Conservation (phyloP, 23 red algal species). For the Chondrus crispus region DNA sequence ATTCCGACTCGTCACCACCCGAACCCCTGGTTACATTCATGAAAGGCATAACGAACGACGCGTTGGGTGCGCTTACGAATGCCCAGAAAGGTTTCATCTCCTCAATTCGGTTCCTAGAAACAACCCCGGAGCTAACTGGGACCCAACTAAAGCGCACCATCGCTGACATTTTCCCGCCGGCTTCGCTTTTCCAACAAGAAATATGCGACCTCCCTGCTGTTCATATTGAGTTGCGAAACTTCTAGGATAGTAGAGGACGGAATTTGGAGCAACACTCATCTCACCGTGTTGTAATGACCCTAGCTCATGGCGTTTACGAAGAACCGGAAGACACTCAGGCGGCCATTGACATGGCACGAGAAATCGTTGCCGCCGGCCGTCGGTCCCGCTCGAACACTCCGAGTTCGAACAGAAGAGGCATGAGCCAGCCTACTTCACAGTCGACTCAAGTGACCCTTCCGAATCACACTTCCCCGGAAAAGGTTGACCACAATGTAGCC, state of each 20-base stretch:
- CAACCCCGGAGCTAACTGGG: background rate
- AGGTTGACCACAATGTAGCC: too few species aligned
- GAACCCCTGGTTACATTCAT: too few species aligned
- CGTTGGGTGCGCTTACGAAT: too few species aligned
- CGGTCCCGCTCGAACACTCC: too few species aligned
- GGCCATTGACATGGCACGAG: background rate
- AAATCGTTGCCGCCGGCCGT: background rate
- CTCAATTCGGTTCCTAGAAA: background rate
- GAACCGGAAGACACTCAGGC: background rate
- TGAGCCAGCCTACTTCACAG: too few species aligned
- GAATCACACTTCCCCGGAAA: too few species aligned
- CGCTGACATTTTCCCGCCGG: background rate
- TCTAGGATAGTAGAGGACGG: background rate
- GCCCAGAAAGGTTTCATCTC: background rate
- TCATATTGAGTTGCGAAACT: background rate
- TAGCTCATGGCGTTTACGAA: background rate
- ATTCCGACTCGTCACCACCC: too few species aligned
- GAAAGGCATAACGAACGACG: too few species aligned
- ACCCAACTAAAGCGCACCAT: background rate
- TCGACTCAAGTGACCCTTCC: too few species aligned
- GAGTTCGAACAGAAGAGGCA: too few species aligned
- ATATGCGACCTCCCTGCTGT: background rate
- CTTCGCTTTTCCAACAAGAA: background rate
- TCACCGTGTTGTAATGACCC: background rate
- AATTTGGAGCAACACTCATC: background rate